Conservation (phyloP, 164 flowering plant genomes). For the Protea cynaroides region DNA sequence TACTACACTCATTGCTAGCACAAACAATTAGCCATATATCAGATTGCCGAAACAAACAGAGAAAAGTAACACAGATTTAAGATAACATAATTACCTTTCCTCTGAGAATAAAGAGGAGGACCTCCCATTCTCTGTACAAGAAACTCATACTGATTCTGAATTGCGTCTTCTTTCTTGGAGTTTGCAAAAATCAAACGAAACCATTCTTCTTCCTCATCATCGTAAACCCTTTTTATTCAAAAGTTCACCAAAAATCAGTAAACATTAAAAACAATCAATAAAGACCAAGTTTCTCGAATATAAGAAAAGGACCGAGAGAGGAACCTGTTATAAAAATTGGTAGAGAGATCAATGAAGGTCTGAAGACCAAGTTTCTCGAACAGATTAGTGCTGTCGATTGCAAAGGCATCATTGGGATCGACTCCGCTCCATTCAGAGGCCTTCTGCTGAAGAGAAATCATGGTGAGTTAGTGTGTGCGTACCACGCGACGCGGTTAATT, state of each 20-base stretch:
- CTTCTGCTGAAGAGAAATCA: conserved; percentile 68
- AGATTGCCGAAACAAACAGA: not conserved
- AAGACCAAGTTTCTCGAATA: too few relatives aligned
- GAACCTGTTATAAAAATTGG: conserved; percentile 79
- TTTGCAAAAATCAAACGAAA: conserved; percentile 72
- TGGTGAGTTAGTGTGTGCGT: not conserved
- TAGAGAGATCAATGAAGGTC: conserved; percentile 78
- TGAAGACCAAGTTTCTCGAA: conserved; percentile 70
- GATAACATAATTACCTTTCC: conserved; percentile 46
- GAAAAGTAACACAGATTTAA: not conserved
- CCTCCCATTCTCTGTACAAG: conserved; percentile 98
- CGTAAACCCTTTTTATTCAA: conserved; percentile 58
- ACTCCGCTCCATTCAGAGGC: conserved; percentile 94
- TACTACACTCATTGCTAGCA: not conserved
- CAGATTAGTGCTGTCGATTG: conserved; percentile 67
- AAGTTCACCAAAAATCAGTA: not conserved
- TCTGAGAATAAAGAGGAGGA: conserved; percentile 73
- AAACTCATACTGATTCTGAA: conserved; percentile 88
- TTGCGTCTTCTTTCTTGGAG: conserved; percentile 87
- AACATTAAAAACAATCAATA: not conserved
- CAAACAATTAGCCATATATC: not conserved
- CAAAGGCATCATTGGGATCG: conserved; percentile 54
- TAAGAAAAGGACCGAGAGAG: not conserved
- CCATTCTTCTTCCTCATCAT: conserved; percentile 96
- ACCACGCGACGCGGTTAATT: not conserved